Evolutionary conservation across 1,284 basidiomycete genomes (phyloP).

Genomic region (Ceratobasidium sp.): DNA sequence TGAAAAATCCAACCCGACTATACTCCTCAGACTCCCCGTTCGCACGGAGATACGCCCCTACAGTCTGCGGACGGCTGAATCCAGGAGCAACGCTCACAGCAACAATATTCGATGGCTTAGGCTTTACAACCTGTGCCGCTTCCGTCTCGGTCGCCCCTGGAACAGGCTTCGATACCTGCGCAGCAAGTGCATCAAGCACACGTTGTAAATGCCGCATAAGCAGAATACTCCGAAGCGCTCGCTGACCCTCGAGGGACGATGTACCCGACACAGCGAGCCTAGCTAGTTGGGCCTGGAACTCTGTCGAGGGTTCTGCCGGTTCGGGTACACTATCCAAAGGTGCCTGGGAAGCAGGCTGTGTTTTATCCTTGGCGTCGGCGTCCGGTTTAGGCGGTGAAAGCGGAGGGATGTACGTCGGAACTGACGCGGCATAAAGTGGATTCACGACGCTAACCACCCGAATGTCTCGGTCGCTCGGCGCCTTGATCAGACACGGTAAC

Average conservation of each 20-base stretch:
- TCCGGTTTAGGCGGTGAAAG: constrained; percentile 49
- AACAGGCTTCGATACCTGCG: constrained; percentile 64
- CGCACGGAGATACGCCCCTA: constrained; percentile 66
- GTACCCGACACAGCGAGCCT: constrained; percentile 52
- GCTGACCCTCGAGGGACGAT: constrained; percentile 69
- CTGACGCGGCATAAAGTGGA: constrained; percentile 82
- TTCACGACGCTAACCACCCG: constrained; percentile 83
- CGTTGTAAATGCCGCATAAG: constrained; percentile 79
- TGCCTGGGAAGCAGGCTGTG: neutral
- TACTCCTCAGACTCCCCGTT: constrained; percentile 55
- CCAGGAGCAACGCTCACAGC: constrained; percentile 77
- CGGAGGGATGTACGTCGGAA: constrained; percentile 59
- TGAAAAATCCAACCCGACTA: constrained; percentile 32
- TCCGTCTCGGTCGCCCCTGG: constrained; percentile 17
- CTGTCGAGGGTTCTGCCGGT: constrained; percentile 13
- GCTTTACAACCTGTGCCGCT: constrained; percentile 55
- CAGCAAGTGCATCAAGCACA: constrained; percentile 72
- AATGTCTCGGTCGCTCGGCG: constrained; percentile 84
- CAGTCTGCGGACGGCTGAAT: constrained; percentile 71
- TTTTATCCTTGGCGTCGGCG: constrained; percentile 7
- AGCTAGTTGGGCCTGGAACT: constrained; percentile 15
- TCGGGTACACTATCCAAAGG: constrained; percentile 6
- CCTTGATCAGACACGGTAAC: constrained; percentile 78
- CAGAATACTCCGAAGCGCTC: constrained; percentile 70
- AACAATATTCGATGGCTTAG: constrained; percentile 73